Conservation (phyloP, 305 asterid species). For the Solanum hybrid region DNA sequence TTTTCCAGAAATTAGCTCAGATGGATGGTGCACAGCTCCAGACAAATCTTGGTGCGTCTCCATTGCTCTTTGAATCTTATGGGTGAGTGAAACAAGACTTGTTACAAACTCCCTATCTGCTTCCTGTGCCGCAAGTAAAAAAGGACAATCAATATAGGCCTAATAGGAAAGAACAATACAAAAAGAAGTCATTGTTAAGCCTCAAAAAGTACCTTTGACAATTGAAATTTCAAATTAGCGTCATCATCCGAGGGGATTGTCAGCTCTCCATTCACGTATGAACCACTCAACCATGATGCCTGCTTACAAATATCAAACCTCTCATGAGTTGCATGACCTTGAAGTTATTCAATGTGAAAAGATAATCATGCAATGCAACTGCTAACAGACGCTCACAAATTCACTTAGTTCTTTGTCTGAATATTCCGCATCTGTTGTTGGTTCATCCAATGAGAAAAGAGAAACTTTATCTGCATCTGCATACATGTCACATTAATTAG, state of each 20-base stretch:
- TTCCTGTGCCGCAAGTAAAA: constrained; percentile 34
- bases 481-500: neutral
- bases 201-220: constrained; percentile 54
- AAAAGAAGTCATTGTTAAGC: constrained; percentile 1
- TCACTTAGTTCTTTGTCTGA: constrained; percentile 67
- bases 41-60: constrained; percentile 49
- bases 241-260: constrained; percentile 50
- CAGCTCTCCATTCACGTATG: constrained; percentile 72
- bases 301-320: constrained; percentile 15
- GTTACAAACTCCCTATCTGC: constrained; percentile 61
- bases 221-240: constrained; percentile 51
- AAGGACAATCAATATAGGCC: neutral
- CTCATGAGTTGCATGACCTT: constrained; percentile 7
- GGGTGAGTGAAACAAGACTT: constrained; percentile 48
- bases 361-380: neutral
- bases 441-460: constrained; percentile 48
- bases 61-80: constrained; percentile 40
- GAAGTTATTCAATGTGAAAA: neutral
- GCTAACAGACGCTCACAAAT: constrained; percentile 46
- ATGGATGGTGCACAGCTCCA: constrained; percentile 34
- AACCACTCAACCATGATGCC: constrained; percentile 92
- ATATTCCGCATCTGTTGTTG: constrained; percentile 31
- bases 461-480: constrained; percentile 68
- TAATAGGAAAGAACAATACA: neutral
- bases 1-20: constrained; percentile 71